Evolutionary conservation across 495 filamentous ascomycete genomes (phyloP).

Genomic region (Aspergillus carlsbadensis): DNA sequence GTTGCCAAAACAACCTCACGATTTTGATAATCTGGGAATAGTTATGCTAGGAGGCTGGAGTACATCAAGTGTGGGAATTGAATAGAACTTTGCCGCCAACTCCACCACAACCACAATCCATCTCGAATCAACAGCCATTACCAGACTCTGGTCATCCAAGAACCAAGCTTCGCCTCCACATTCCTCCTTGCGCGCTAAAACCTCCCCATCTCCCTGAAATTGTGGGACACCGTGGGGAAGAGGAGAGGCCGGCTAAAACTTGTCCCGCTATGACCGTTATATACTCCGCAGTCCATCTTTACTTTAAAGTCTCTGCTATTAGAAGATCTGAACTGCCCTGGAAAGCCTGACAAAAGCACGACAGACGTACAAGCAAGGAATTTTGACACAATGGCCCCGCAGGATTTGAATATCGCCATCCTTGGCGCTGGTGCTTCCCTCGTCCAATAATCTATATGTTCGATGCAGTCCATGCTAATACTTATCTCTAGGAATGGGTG

Average conservation of each 20-base stretch:
- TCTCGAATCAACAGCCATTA: not conserved
- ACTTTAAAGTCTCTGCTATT: not conserved
- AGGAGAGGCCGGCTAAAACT: conserved; percentile 14
- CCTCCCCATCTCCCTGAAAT: not conserved
- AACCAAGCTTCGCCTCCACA: conserved; percentile 3
- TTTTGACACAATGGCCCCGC: conserved; percentile 27
- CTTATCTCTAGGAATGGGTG: conserved; percentile 64
- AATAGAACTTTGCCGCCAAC: not conserved
- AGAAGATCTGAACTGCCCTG: no score
- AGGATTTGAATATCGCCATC: conserved; percentile 45
- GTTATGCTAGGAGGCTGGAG: no score
- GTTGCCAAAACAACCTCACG: no score
- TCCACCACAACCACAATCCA: not conserved
- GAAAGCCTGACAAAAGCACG: no score
- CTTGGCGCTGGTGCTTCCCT: conserved; percentile 34
- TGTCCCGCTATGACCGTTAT: conserved; percentile 9
- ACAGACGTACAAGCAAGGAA: not conserved
- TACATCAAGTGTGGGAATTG: no score
- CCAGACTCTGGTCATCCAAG: not conserved
- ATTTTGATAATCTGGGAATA: no score
- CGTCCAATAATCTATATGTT: not conserved
- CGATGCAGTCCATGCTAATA: not conserved
- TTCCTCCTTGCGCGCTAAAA: not conserved
- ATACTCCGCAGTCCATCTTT: not conserved
- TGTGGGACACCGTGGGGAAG: conserved; percentile 24